Conservation (phyloP, 805 yeast genomes). For the Millerozyma acaciae region DNA sequence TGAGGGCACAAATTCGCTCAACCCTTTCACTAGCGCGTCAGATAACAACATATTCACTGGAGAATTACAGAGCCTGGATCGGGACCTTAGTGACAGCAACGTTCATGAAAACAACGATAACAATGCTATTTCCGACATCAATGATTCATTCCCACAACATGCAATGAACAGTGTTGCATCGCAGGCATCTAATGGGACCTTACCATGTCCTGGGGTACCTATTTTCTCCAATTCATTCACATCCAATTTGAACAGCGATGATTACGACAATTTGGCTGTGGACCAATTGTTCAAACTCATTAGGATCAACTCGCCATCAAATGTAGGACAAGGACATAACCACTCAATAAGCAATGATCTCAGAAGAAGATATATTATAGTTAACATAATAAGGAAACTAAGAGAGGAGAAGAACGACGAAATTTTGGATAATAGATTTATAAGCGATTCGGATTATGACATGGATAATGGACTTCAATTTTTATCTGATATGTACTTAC, state of each 20-base stretch:
- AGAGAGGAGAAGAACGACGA: constrained; percentile 35
- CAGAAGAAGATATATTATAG: constrained; percentile 33
- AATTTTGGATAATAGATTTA: constrained; percentile 26
- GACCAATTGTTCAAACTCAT: constrained; percentile 37
- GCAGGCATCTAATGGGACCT: constrained; percentile 5
- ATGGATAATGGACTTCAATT: constrained; percentile 42
- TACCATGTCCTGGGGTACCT: constrained; percentile 3
- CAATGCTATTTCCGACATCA: constrained; percentile 1
- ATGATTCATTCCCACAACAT: not conserved
- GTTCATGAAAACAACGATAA: constrained; percentile 3
- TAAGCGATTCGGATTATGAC: constrained; percentile 31
- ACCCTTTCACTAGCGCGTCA: constrained; percentile 1
- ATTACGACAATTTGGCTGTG: constrained; percentile 33
- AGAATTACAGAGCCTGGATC: not conserved
- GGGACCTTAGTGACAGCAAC: constrained; percentile 2
- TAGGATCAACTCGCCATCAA: constrained; percentile 9
- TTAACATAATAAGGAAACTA: constrained; percentile 34
- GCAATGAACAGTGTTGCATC: too few relatives aligned
- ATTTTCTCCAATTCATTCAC: constrained; percentile 20
- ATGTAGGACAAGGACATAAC: constrained; percentile 3
- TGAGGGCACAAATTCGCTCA: not conserved
- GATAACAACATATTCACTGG: not conserved
- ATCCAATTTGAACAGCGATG: constrained; percentile 32
- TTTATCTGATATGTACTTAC: constrained; percentile 36
- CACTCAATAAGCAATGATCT: constrained; percentile 24